phyloP scores from a whole-genome alignment of 179 eudicot genomes.

The Beta macrorhiza region DNA sequence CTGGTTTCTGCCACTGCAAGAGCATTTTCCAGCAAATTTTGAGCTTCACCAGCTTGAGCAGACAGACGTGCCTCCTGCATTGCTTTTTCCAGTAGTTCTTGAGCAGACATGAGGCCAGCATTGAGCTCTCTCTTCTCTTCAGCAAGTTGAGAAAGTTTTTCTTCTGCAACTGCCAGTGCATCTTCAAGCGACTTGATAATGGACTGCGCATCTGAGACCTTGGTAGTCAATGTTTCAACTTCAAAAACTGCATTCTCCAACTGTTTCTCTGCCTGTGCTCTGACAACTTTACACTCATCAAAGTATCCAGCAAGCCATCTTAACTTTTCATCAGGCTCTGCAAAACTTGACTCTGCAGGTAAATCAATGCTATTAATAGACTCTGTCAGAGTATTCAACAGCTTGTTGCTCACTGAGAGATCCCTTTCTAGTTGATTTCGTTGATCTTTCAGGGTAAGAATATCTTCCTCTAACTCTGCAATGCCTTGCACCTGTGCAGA shows the following conservation, averaged over 20 bases:
- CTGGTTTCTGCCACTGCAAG: constrained; percentile 58
- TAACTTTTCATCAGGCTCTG: constrained; percentile 71
- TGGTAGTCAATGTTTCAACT: constrained; percentile 41
- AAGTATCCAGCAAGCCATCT: constrained; percentile 59
- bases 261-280: constrained; percentile 54
- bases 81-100: constrained; percentile 55
- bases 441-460: constrained; percentile 44
- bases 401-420: constrained; percentile 59
- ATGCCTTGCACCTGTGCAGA: constrained; percentile 53
- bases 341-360: constrained; percentile 45
- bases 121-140: constrained; percentile 70
- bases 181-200: constrained; percentile 63
- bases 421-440: constrained; percentile 68
- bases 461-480: constrained; percentile 63
- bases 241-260: constrained; percentile 49
- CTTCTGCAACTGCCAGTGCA: constrained; percentile 56
- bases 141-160: constrained; percentile 43
- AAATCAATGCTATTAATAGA: constrained; percentile 49
- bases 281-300: constrained; percentile 52
- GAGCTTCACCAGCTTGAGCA: constrained; percentile 50
- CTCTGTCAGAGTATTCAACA: constrained; percentile 53
- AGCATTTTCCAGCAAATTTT: constrained; percentile 56
- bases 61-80: constrained; percentile 47
- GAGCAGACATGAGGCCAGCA: constrained; percentile 38
- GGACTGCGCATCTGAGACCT: constrained; percentile 47